These are phyloP conservation scores for Nakazawaea holstii DNA, from an alignment of 805 yeast species.

Conservation along the genomic window DNA sequence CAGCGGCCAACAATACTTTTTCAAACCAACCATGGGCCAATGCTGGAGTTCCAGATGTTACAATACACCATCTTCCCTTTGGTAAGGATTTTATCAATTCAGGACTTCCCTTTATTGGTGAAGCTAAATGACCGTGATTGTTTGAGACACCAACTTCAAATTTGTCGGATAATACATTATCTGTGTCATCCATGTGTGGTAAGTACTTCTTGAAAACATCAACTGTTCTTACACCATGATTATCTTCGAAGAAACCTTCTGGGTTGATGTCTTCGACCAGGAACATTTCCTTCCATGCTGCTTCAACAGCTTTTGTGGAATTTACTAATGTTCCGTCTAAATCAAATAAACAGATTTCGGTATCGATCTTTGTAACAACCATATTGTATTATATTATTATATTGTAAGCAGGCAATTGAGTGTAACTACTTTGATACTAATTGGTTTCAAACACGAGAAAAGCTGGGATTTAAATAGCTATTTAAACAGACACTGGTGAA, in stretches of 20 bases:
- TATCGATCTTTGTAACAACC: slow-evolving; percentile 11
- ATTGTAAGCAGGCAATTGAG: background rate
- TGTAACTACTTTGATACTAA: too few relatives aligned
- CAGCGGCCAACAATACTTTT: slow-evolving; percentile 47
- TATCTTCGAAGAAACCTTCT: slow-evolving; percentile 62
- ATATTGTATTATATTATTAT: slow-evolving; percentile 1
- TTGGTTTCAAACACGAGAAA: background rate
- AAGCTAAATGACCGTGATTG: slow-evolving; percentile 67
- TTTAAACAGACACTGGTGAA: too few relatives aligned
- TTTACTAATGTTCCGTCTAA: slow-evolving; percentile 85
- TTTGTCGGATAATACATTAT: slow-evolving; percentile 43
- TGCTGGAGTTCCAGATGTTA: slow-evolving; percentile 75
- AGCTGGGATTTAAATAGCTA: too few relatives aligned
- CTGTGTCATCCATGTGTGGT: slow-evolving; percentile 66
- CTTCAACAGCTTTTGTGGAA: slow-evolving; percentile 78
- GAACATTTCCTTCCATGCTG: slow-evolving; percentile 75
- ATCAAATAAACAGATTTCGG: slow-evolving; percentile 51
- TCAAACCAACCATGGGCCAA: slow-evolving; percentile 78
- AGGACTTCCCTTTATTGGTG: slow-evolving; percentile 72
- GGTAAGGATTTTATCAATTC: slow-evolving; percentile 55
- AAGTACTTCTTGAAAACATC: slow-evolving; percentile 72
- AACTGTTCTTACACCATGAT: slow-evolving; percentile 81
- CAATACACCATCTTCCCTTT: slow-evolving; percentile 74
- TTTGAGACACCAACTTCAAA: slow-evolving; percentile 69
- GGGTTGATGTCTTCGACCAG: slow-evolving; percentile 61